Evolutionary conservation across 1,139 yeast genomes (phyloP), one percentile per base, ranked within the genome.

Genomic region (Sugiyamaella sp.): DNA sequence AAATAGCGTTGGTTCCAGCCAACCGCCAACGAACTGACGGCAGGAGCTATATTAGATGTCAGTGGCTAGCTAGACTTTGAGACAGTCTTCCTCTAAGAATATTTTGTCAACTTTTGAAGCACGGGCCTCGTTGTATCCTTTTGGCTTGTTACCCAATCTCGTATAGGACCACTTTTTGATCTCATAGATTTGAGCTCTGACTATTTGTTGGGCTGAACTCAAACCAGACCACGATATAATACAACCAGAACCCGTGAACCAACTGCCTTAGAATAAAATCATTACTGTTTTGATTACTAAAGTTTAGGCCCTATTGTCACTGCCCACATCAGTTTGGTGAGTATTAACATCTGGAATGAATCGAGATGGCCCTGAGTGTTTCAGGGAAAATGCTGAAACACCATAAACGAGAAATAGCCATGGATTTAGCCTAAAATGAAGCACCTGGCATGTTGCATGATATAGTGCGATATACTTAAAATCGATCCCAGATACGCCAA

Each of bases 1-100:
- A 29, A 29, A 29, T 29, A 29, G 35, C 35, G 8, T 25, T 29
- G 35, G n/a, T 29, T 29, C 35, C 35, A 29, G 35, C 35, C 35
- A 29, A 29, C 35, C 4, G n/a, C 4, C 35, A 4, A 29, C 35
- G 35, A 29, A 14, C 8, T 29, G 35, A 29, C n/a, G 35, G 14
- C 4, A 29, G 35, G 14, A 29, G 35, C n/a, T 12, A 12, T n/a
- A n/a, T n/a, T n/a, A n/a, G n/a, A n/a, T n/a, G n/a, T n/a, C n/a
- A n/a, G n/a, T n/a, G n/a, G n/a, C n/a, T n/a, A n/a, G n/a, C n/a
- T n/a, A n/a, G n/a, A n/a, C n/a, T n/a, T n/a, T n/a, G n/a, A n/a
- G n/a, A n/a, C n/a, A n/a, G n/a, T n/a, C n/a, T n/a, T n/a, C n/a
- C n/a, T n/a, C n/a, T n/a, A n/a, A n/a, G n/a, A n/a, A n/a, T n/a